Conservation (phyloP, 139 green algal species). For the Spirogloea muscicola region DNA sequence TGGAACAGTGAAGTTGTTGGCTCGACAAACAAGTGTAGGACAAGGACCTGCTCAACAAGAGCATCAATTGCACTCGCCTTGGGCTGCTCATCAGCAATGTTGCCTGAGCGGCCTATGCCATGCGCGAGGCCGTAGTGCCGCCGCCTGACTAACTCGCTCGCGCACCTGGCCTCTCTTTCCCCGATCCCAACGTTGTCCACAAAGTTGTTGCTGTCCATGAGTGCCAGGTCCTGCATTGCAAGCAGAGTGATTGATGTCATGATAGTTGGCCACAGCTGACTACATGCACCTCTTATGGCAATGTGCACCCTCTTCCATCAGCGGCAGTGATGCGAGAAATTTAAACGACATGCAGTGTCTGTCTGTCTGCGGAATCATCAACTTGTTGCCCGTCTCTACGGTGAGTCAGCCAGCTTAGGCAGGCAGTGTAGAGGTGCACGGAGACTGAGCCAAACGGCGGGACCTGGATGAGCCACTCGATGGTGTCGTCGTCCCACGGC, state of each 20-base stretch:
- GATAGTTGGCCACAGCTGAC: background rate
- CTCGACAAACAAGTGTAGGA: no score
- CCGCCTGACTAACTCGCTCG: constrained; percentile 66
- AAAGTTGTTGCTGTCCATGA: constrained; percentile 98
- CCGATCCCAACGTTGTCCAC: constrained; percentile 82
- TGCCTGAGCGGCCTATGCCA: constrained; percentile 84
- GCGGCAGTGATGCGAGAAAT: background rate
- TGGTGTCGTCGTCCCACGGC: constrained; percentile 83
- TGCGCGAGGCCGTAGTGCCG: constrained; percentile 81
- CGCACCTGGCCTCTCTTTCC: constrained; percentile 85
- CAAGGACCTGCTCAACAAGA: no score
- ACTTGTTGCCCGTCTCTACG: background rate
- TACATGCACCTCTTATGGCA: background rate
- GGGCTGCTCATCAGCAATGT: constrained; percentile 92
- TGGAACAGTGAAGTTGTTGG: no score
- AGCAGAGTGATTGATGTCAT: background rate
- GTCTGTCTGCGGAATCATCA: background rate
- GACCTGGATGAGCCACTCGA: constrained; percentile 79
- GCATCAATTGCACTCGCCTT: no score
- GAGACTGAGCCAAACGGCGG: background rate
- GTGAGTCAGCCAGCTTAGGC: background rate
- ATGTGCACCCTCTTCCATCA: background rate
- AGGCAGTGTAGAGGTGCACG: background rate
- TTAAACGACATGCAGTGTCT: background rate
- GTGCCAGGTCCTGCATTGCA: constrained; percentile 66